Evolutionary conservation across 2,329 filamentous ascomycete species (phyloP), one percentile per base, ranked within the genome.

Genomic region (Sclerotinia trifoliorum): DNA sequence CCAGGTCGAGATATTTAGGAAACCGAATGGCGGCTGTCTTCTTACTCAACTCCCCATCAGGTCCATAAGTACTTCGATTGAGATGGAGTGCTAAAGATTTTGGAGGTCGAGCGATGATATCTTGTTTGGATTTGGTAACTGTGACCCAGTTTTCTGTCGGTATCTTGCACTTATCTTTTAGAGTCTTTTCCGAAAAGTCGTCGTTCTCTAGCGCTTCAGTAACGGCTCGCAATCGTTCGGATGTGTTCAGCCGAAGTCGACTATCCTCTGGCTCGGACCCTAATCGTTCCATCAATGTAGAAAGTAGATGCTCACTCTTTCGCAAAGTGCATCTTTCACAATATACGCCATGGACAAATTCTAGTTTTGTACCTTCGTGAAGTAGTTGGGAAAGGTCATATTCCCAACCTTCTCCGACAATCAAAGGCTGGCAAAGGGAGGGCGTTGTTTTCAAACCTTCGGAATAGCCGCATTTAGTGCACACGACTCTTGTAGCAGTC

Each of bases 391-490:
- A 88, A 0, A 98, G 80, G 70, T 93, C 86, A 75, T 94, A 92
- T 42, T 79, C 77, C 71, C 83, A 84, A 60, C 84, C 83, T 6
- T 84, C 80, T 0, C 91, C 92, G 1, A 98, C 86, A 48, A 90
- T 93, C 0, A 98, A 86, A 0, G 94, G 97, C 58, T 98, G 81
- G 75, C 93, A 97, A 76, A 95, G 97, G 83, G 98, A 98, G 0
- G 93, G 93, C 26, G 93, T 96, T 80, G 98, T 87, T 1, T 91
- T 93, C 19, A 97, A 83, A 1, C 94, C 94, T 74, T 97, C 93
- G 0, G 92, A 93, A 79, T 91, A 90, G 10, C 93, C 92, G 77
- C 95, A 99, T 57, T 84, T 83, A 67, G 91, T 89, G 78, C 95
- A 99, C 0, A 92, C 91, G 1, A 98, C 93, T 51, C 93, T 86